Evolutionary conservation across 108 stramenopile genomes (phyloP), one percentile per base, ranked within the genome.

Genomic region (Hondaea fermentalgiana): DNA sequence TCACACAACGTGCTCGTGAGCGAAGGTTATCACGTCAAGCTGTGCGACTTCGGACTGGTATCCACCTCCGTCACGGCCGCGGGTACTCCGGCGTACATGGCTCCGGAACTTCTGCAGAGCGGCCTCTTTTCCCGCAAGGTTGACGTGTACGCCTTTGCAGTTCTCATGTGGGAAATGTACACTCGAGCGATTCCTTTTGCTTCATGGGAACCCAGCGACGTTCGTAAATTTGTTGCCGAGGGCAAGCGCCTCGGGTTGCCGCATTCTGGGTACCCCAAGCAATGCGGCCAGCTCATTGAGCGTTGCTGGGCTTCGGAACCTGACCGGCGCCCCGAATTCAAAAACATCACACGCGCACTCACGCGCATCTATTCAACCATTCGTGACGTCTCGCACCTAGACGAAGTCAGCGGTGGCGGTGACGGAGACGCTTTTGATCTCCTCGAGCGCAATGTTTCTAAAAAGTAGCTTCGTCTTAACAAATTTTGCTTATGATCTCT

Each of bases 1-100:
- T 96, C 96, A 64, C 97, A 98, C 92, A 99, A 99, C 91, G 96
- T 99, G 59, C 98, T 99, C 92, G 94, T 98, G 58, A 96, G 89
- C 95, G 59, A 87, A 35, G 60, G 88, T 2, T 51, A 60, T 4
- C 21, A 16, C 72, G 57, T 87, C 60, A 91, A 92, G 72, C 25
- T 93, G 29, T 92, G 92, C 83, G 93, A 93, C 59, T 93, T 93
- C 58, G 93, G 93, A 3, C 72, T 91, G 5, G 91, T 91, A 10
- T 12, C 49, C 44, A 88, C 83, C 21, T 4, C 17, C 5, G 58
- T 87, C 60, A n/a, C 60, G 19, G 58, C 83, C 2, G 93, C 91
- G 28, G 93, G 93, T 16, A 93, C 93, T 42, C 93, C 93, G 23
- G 44, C 87, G 43, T 93, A 92, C 87, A 92, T 93, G 91, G 93